Evolutionary conservation across 768 basidiomycete genomes (phyloP).

Genomic region (Boletus reticuloceps): DNA sequence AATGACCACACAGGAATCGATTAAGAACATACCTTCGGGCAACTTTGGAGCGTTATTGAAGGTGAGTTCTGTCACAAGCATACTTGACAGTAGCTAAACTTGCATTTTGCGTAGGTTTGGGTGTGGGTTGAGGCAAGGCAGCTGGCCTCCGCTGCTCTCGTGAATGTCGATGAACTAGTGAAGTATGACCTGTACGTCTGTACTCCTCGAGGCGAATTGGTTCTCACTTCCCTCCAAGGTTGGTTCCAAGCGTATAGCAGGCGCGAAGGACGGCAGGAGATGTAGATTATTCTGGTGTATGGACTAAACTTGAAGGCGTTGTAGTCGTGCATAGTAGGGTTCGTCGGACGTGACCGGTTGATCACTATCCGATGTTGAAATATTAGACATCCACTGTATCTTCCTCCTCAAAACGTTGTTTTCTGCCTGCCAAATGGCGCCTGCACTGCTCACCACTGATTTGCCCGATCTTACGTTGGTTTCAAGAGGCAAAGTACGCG

Average conservation of each 20-base stretch:
- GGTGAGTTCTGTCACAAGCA: conserved; percentile 42
- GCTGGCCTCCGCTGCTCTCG: conserved; percentile 73
- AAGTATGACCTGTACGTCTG: conserved; percentile 81
- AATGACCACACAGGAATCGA: conserved; percentile 74
- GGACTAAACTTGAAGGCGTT: background rate
- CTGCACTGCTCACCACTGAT: conserved; percentile 51
- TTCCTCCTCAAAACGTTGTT: background rate
- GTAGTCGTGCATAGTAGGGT: conserved; percentile 15
- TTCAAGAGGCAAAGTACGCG: conserved; percentile 93
- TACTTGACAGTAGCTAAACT: background rate
- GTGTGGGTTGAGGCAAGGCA: conserved; percentile 91
- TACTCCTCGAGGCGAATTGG: background rate
- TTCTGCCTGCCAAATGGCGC: conserved; percentile 17
- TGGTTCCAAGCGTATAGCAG: conserved; percentile 46
- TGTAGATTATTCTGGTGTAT: conserved; percentile 13
- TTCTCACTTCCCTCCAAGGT: conserved; percentile 36
- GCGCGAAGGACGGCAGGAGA: background rate
- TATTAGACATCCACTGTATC: conserved; percentile 5
- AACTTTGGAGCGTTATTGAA: conserved; percentile 87
- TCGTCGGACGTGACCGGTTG: conserved; percentile 10
- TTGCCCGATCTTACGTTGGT: conserved; percentile 65
- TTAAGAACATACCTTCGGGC: conserved; percentile 59
- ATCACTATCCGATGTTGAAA: conserved; percentile 6
- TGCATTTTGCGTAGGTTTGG: conserved; percentile 63
- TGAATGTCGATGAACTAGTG: conserved; percentile 81